Evolutionary conservation across 2,329 filamentous ascomycete genomes (phyloP), one percentile per base, ranked within the genome.

Genomic region (Fusarium redolens): DNA sequence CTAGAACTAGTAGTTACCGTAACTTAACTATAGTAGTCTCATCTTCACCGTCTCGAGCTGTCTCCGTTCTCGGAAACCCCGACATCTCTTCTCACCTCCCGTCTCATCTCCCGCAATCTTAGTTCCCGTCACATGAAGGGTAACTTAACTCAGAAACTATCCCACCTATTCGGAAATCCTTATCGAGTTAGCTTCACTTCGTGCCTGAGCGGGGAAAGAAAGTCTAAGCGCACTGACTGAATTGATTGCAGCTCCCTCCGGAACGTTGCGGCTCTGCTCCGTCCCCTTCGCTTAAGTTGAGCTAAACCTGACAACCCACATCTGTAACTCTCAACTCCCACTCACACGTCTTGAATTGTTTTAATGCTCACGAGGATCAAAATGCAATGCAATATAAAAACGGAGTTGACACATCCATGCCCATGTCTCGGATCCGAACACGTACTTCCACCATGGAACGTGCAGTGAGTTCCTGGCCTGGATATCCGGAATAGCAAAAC

Each of bases 61-160:
- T 47, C 63, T 50, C 63, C 59, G 63, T 61, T 65, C 50, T 65
- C 59, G 63, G 63, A 65, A 57, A 51, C 25, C 25, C 63, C 59
- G 60, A 51, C 38, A 44, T 44, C 41, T 37, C 28, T 35, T 57
- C 54, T 47, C n/a, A n/a, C 35, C 33, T 43, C 44, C 47, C 45
- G 28, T 31, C 47, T 55, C 14, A 28, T 28, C 33, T 63, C 59
- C 58, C 59, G 47, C 41, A 65, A 64, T 65, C 59, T 65, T 65
- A 64, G 63, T 33, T 65, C 48, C 63, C 63, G 63, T 65, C 63
- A 64, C 63, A 65, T 65, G 63, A 48, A 65, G 57, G 25, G 28
- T 28, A 28, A 13, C 33, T 35, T 28, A 28, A 13, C 33, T 35
- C 15, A 37, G 35, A 37, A 28, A 28, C 6, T 37, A 37, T 40